Base-by-base conservation (phyloP, 2,329 filamentous ascomycete species). In the Ceratocystis papillata region DNA sequence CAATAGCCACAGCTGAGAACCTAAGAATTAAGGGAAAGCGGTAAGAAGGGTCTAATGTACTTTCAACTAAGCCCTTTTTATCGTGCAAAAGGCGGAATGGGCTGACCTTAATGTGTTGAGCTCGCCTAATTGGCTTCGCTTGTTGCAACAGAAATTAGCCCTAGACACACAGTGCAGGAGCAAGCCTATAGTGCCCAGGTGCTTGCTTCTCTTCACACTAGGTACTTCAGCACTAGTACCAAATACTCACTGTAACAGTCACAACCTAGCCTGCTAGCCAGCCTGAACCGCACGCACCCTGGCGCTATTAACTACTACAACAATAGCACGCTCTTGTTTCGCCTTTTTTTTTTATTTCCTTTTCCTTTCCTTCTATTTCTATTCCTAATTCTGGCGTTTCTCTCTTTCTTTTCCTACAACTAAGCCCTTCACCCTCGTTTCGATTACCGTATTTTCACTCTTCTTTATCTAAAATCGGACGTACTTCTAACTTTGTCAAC, bases 301-400 rank as follows among this genome's bases (percentile, higher is more conserved):
- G 5, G 55, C 55, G 17, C 33, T 15, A n/a, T 28, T 17, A 17
- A 28, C 53, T 28, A 30, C 25, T 59, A 30, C 17, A 59, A 59
- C 55, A 37, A n/a, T 59, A 37, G 55, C 17, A 12, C 28, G 55
- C 20, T 59, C 30, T 59, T 30, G 55, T 37, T 37, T 59, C 41
- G 61, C 12, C 22, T 28, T 28, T 48, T 62, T 62, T 10, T 20
- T 50, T n/a, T 20, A 17, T 25, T 45, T 25, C 45, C 22, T 48
- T 62, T n/a, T 62, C 28, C 15, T 62, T 17, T 62, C 7, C 33
- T 62, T 62, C 37, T 28, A 45, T 62, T 62, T 22, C 22, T 20
- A 53, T 62, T 41, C 20, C 59, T 10, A 8, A 44, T 20, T 45
- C 15, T 45, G 37, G 37, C 3, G 22, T 17, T 62, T 62, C 41